Evolutionary conservation across 768 basidiomycete species (phyloP), one percentile per base, ranked within the genome.

Genomic region (Suillus clintonianus): DNA sequence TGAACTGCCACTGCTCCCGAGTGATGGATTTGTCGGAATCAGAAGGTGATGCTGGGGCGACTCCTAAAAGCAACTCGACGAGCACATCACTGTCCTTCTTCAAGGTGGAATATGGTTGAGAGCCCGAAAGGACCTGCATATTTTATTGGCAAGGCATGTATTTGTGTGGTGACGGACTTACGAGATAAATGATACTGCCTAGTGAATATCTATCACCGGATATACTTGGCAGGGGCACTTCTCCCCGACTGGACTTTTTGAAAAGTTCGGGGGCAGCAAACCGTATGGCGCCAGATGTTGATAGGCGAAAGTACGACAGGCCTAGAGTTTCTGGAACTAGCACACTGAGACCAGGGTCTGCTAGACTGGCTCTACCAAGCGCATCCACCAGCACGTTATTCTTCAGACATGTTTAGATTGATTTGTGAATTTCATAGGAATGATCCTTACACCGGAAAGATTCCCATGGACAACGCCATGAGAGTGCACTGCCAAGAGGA

Each of bases 291-390:
- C 60, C 62, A 27, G 48, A 55, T 11, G 55, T 57, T 13, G 51
- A 24, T 77, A 79, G 79, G 22, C 72, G 74, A 58, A 71, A 69
- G 34, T 67, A 73, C 34, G 68, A 69, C 70, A 73, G 3, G 34
- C 73, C 70, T 43, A 75, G 68, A 59, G 77, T 68, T 61, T 80
- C 77, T 34, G 70, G 70, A 19, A 77, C 70, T 55, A 81, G 74
- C 34, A 67, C 78, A 27, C 79, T 80, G 6, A 82, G 68, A 6
- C 81, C 82, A 62, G 82, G 80, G 61, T 82, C 82, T 57, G 77
- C 77, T n/a, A 83, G 67, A 24, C 74, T 73, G 4, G 76, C 80
- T 37, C 74, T 74, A 7, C 60, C 51, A 37, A 58, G 36, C 13
- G 34, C 37, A 59, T 56, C 51, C n/a, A 61, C 37, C 54, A 56